Percentiles rank a stretch among this genome's conserved stretches.
Evolutionary conservation across 495 filamentous ascomycete genomes (phyloP).

Genomic region (Endocarpon pusillum): DNA sequence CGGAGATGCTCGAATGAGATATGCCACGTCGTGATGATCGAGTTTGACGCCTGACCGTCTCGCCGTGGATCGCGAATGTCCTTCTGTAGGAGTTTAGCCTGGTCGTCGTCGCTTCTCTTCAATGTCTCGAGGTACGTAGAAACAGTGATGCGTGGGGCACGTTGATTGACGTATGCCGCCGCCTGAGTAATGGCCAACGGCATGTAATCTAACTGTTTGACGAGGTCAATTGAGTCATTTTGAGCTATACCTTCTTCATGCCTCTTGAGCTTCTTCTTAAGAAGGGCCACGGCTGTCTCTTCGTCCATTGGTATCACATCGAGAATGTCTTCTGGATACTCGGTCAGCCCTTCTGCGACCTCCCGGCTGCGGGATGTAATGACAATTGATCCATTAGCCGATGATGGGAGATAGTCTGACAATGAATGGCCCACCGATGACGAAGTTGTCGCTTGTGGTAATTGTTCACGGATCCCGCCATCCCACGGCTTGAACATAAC

Average conservation of each 20-base stretch:
- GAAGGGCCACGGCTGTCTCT: neutral
- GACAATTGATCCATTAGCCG: conserved; percentile 19
- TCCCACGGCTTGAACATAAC: conserved; percentile 9
- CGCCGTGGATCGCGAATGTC: conserved; percentile 12
- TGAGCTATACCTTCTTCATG: neutral
- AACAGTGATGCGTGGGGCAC: conserved; percentile 6
- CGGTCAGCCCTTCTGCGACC: conserved; percentile 13
- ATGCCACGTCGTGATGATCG: conserved; percentile 27
- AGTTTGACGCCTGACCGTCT: conserved; percentile 14
- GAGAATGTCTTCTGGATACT: too few relatives aligned
- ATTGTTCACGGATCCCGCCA: neutral
- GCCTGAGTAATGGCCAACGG: conserved; percentile 16
- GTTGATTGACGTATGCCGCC: conserved; percentile 12
- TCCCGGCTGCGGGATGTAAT: conserved; percentile 21
- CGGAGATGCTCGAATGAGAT: conserved; percentile 30
- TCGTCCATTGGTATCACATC: conserved; percentile 6
- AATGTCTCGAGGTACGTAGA: conserved; percentile 10
- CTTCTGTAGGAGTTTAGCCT: conserved; percentile 6
- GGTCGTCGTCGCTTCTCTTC: conserved; percentile 4
- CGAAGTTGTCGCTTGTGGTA: too few relatives aligned
- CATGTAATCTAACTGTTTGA: conserved; percentile 9
- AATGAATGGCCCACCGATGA: neutral
- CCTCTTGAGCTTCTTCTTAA: conserved; percentile 10
- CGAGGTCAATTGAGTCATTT: conserved; percentile 5
- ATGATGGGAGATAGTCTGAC: conserved; percentile 15